Evolutionary conservation across 805 yeast genomes (phyloP), one percentile per base, ranked within the genome.

Genomic region (Yarrowia deformans): DNA sequence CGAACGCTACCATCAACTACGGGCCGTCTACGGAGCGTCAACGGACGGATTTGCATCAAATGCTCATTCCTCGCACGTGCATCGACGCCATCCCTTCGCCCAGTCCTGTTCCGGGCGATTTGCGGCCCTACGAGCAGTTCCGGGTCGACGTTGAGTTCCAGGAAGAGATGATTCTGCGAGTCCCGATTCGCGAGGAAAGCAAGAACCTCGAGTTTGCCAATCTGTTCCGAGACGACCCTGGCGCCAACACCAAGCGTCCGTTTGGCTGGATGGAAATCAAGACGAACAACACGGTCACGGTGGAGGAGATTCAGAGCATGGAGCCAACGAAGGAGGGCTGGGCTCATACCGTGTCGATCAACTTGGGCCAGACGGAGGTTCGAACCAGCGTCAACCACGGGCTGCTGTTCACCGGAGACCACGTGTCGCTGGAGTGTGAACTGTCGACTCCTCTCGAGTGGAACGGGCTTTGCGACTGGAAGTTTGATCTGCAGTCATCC

Each of bases 21-120:
- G 99, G 99, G 0, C 97, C 99, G 0, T 94, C 98, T 97, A 90
- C 97, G 0, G 97, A 95, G 70, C 86, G 94, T 45, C 97, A 95
- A 77, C 77, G 97, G 18, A 82, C 82, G 1, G 84, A 87, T 1
- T 74, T 93, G 10, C 93, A 89, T 69, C 78, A 81, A 16, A 79
- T 88, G 78, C 79, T 95, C 32, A 86, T 89, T 69, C 99, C 99
- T 0, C 76, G 84, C 0, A 75, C 87, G 12, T 85, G 89, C 34
- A 78, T 88, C 58, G 91, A 92, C 73, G 78, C 87, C 2, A 73
- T 74, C 12, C 84, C 87, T 0, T 76, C 76, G 6, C 79, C 80
- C 4, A 77, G 78, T 2, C 77, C 84, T 3, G 64, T 69, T 1
- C 81, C 87, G 0, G 94, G 93, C 0, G 77, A 81, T 3, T 71